Percentiles rank a stretch among this genome's conserved stretches.
Conservation (phyloP, 495 filamentous ascomycete genomes). For the Schizothecium vesticola region DNA sequence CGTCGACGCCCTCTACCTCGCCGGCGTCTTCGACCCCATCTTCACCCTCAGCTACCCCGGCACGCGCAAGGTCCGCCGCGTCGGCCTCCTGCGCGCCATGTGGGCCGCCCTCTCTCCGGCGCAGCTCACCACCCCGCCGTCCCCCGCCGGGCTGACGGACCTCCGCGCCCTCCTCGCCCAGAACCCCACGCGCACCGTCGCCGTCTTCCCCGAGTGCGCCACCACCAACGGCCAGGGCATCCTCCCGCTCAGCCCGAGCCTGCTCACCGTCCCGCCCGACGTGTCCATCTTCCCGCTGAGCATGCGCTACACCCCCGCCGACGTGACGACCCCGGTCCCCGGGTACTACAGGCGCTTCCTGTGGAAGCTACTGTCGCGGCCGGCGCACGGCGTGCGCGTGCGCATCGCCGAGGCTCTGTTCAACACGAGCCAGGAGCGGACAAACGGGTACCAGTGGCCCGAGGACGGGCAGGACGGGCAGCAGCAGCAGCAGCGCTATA, state of each 20-base stretch:
- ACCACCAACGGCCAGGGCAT: conserved; percentile 94
- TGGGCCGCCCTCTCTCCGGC: conserved; percentile 63
- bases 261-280: conserved; percentile 57
- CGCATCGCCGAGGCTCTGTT: conserved; percentile 72
- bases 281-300: conserved; percentile 83
- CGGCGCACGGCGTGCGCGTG: conserved; percentile 84
- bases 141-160: conserved; percentile 46
- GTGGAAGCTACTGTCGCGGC: conserved; percentile 78
- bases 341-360: conserved; percentile 62
- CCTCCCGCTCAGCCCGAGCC: conserved; percentile 68
- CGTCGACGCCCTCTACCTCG: conserved; percentile 91
- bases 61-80: conserved; percentile 63
- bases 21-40: conserved; percentile 91
- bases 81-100: conserved; percentile 71
- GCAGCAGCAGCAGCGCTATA: conserved; percentile 9
- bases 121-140: conserved; percentile 34
- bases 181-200: conserved; percentile 69
- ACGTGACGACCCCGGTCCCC: conserved; percentile 87
- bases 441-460: conserved; percentile 19
- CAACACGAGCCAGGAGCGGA: conserved; percentile 27
- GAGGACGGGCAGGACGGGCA: background rate
- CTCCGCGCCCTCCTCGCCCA: conserved; percentile 56
- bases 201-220: conserved; percentile 86
- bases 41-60: conserved; percentile 79
- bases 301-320: conserved; percentile 77